A percentile compares a stretch with the other conserved stretches of the same genome.
phyloP scores from a whole-genome alignment of 2,329 filamentous ascomycete species.

The Pestalotiopsis sp. region DNA sequence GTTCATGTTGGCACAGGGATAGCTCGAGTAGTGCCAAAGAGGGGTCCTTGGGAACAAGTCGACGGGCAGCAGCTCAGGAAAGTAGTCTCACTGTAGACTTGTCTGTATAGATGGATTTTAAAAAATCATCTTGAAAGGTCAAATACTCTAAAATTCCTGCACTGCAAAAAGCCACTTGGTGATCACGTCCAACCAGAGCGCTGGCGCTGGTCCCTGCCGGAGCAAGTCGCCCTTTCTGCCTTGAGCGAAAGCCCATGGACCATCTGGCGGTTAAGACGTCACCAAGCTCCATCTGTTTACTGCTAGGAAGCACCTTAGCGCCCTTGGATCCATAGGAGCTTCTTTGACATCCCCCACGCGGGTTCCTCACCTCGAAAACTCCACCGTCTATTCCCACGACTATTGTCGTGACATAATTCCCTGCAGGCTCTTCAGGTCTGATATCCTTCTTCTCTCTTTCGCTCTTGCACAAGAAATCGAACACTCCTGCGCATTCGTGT shows the following conservation, averaged over 20 bases:
- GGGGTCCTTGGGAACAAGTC: background rate
- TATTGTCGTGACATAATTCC: background rate
- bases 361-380: background rate
- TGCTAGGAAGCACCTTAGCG: background rate
- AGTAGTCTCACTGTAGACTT: too few relatives aligned
- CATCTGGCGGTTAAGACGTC: slow-evolving; percentile 7
- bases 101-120: too few relatives aligned
- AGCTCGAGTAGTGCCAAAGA: background rate
- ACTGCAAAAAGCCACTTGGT: too few relatives aligned
- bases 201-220: background rate
- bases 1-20: slow-evolving; percentile 5
- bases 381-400: background rate
- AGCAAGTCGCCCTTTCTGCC: background rate
- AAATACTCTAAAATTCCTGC: too few relatives aligned
- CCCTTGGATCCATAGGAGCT: background rate
- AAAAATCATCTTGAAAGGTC: too few relatives aligned
- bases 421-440: background rate
- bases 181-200: too few relatives aligned
- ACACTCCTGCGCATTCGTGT: background rate
- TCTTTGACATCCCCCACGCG: background rate
- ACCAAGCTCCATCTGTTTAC: slow-evolving; percentile 11
- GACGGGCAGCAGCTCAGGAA: background rate
- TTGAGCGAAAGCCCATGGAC: background rate
- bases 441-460: background rate
- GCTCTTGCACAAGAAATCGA: background rate